Percentiles rank a stretch among this genome's conserved stretches.
phyloP scores from a whole-genome alignment of 805 yeast species.

The Yamadazyma insecticola region DNA sequence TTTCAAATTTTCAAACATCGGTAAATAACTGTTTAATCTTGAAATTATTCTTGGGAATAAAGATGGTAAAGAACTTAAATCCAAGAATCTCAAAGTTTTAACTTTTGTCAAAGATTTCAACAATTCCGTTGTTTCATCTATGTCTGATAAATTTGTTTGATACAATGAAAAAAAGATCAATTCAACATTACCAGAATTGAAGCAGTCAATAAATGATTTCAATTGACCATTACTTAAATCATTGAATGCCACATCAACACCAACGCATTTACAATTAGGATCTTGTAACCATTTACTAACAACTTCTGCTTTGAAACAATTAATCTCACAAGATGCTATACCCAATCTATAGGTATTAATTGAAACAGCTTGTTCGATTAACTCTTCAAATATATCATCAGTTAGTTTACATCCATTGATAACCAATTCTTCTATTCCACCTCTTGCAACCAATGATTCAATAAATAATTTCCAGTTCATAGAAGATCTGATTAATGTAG shows the following conservation, averaged over 20 bases:
- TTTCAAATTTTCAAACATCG: conserved; percentile 40
- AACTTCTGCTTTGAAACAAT: conserved; percentile 33
- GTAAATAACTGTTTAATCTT: conserved; percentile 39
- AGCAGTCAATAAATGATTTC: conserved; percentile 41
- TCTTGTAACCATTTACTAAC: conserved; percentile 46
- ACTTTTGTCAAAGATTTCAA: conserved; percentile 34
- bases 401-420: conserved; percentile 52
- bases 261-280: conserved; percentile 43
- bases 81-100: conserved; percentile 44
- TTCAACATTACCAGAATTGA: conserved; percentile 28
- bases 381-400: conserved; percentile 35
- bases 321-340: conserved; percentile 48
- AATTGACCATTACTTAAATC: conserved; percentile 45
- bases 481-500: conserved; percentile 33
- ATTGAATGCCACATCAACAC: conserved; percentile 54
- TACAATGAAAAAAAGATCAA: conserved; percentile 50
- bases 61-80: conserved; percentile 49
- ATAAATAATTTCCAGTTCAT: conserved; percentile 54
- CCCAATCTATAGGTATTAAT: conserved; percentile 48
- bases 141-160: conserved; percentile 43
- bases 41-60: conserved; percentile 50
- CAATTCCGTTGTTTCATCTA: conserved; percentile 32
- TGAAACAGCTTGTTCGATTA: conserved; percentile 38
- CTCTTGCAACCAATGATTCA: conserved; percentile 36
- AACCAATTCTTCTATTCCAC: conserved; percentile 56